Conservation (phyloP, 495 filamentous ascomycete species). For the Arthonia radiata region DNA sequence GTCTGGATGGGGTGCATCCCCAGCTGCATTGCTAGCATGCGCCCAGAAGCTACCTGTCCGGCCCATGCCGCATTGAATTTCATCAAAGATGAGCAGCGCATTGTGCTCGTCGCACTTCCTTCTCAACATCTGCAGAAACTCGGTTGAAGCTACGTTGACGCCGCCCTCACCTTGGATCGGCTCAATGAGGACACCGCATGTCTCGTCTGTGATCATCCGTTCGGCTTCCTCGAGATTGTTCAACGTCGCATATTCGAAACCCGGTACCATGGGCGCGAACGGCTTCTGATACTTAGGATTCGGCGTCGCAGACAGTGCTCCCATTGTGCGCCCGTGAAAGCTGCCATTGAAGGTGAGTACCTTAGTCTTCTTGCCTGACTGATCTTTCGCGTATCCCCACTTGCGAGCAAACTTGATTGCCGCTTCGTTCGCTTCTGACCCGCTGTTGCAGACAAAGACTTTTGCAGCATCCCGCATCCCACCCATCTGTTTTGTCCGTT, state of each 20-base stretch:
- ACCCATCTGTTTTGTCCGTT: conserved; percentile 45
- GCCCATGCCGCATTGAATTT: conserved; percentile 84
- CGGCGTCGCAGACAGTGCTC: conserved; percentile 72
- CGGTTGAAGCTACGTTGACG: conserved; percentile 55
- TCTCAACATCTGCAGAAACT: conserved; percentile 57
- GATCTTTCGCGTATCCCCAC: conserved; percentile 46
- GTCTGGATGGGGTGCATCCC: conserved; percentile 62
- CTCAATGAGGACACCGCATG: conserved; percentile 89
- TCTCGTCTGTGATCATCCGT: conserved; percentile 51
- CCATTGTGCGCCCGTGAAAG: conserved; percentile 96
- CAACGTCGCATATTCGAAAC: conserved; percentile 65
- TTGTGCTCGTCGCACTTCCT: conserved; percentile 65
- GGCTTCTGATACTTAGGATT: conserved; percentile 95
- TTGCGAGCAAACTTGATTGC: conserved; percentile 94
- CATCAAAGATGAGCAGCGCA: conserved; percentile 77
- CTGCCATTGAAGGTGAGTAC: conserved; percentile 70
- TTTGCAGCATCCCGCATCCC: conserved; percentile 58
- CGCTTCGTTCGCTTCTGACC: conserved; percentile 88
- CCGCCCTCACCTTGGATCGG: conserved; percentile 96
- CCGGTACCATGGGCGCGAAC: conserved; percentile 85
- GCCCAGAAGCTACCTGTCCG: conserved; percentile 83
- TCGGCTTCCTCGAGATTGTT: conserved; percentile 53
- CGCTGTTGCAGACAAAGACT: conserved; percentile 86
- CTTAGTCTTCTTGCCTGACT: conserved; percentile 51
- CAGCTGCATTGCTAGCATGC: conserved; percentile 24